Base-by-base conservation (phyloP, 805 yeast species). In the Pichia nakasei region DNA sequence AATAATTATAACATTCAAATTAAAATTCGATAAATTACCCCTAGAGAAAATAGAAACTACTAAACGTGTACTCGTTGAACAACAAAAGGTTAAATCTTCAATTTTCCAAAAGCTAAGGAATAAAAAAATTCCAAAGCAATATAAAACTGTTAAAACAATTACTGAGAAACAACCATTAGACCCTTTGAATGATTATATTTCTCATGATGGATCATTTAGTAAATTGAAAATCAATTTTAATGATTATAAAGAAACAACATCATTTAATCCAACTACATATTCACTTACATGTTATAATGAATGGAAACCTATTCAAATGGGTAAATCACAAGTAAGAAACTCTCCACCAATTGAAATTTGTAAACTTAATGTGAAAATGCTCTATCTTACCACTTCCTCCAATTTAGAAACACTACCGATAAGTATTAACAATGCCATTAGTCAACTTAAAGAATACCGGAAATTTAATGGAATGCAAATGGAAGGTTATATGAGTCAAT, bases 121-220 rank as follows among this genome's bases (percentile, higher is more conserved):
- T 17, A 32, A 32, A 17, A n/a, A 17, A 13, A 32, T 9, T 13
- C 45, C 48, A 36, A 75, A 71, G 52, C 74, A 73, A 37, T 53
- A 68, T 13, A 55, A 75, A 35, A 68, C 72, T 4, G 67, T 74
- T 2, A 75, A 77, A 42, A 76, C 66, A 50, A 75, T 69, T 48
- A 73, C 79, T 6, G 69, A 79, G 2, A 68, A 68, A 48, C 69
- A 73, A 27, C 67, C 72, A 1, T 60, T 52, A 22, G 94, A 84
- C 64, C 64, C 71, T 2, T 75, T 91, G 82, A 75, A 73, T 29
- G 61, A 68, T 29, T 65, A 75, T 44, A 72, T 87, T 49, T 96
- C 97, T 2, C 69, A 71, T 29, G 94, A 87, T 60, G 97, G 97
- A 2, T 85, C 96, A 32, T 88, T 85, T 69, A 96, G 87, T 9